Base-by-base conservation (phyloP, 345 rosid species). In the Kandelia obovata region DNA sequence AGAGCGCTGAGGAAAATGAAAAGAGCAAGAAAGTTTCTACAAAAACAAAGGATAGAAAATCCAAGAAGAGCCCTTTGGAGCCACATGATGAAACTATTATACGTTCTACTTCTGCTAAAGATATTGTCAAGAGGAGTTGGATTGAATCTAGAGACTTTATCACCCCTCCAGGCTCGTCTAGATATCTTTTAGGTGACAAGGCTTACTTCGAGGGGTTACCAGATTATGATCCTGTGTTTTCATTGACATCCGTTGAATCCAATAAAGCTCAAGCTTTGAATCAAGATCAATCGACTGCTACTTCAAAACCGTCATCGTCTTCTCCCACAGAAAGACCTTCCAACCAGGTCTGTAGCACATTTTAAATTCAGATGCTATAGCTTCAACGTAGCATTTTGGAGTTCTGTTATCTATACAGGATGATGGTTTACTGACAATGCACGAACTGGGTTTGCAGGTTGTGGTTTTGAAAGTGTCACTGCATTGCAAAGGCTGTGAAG, bases 401-500 rank as follows among this genome's bases (percentile, higher is more conserved):
- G 59, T 56, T 6, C 31, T 21, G 59, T 56, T 23, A 15, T 21
- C 28, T 25, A 25, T 25, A 9, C 16, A 21, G 59, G 59, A 25
- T 56, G 19, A 43, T 3, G 17, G 19, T 43, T 43, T 43, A 43
- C 17, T 43, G 17, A 15, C 49, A 43, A 43, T 35, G 35, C 8
- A 34, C 6, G 7, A 7, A 28, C 61, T 58, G 60, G 47, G 67
- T 23, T 71, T 74, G 62, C 87, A 90, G 88, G 90, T 88, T 49
- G 98, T 90, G 65, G 98, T 87, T 64, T 76, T 92, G 78, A 86
- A 89, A 80, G 98, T 93, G 77, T 93, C 98, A 61, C 75, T 93
- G 23, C 97, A 93, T 77, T 91, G 98, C 75, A 89, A 79, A 89
- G 98, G 93, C 47, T 93, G 97, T 69, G 96, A 85, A 81, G 90